Evolutionary conservation across 441 rosid species (phyloP).

Genomic region (Gossypium schwendimanii): DNA sequence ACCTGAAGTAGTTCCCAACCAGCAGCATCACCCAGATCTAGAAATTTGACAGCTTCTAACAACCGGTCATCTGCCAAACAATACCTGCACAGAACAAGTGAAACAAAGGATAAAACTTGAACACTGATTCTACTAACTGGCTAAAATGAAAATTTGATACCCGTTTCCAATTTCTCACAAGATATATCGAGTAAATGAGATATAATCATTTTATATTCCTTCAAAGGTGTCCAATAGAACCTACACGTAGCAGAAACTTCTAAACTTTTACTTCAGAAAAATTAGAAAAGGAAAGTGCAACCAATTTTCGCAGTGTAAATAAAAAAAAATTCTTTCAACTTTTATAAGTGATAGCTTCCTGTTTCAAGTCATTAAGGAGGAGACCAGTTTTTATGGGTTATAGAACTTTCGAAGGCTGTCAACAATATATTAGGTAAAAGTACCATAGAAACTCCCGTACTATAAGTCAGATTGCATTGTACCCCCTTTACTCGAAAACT

Average conservation of each 20-base stretch:
- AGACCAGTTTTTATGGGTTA: neutral
- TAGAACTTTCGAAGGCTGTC: neutral
- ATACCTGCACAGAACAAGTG: conserved; percentile 41
- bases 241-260: neutral
- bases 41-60: conserved; percentile 73
- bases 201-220: neutral
- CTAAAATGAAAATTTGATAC: neutral
- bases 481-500: no score
- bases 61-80: conserved; percentile 83
- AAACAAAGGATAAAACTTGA: neutral
- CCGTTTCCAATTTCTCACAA: neutral
- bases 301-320: neutral
- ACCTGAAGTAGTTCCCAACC: conserved; percentile 96
- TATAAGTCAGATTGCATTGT: no score
- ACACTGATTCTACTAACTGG: neutral
- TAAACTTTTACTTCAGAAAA: conserved; percentile 1
- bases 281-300: neutral
- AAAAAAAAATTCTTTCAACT: neutral
- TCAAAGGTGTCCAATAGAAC: neutral
- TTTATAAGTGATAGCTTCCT: neutral
- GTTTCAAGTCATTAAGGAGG: neutral
- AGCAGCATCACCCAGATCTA: conserved; percentile 70
- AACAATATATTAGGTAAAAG: neutral
- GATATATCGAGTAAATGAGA: neutral
- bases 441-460: no score